A percentile compares a stretch with the other conserved stretches of the same genome.
Evolutionary conservation across 768 basidiomycete genomes (phyloP).

Genomic region (Macrocybe gigantea): DNA sequence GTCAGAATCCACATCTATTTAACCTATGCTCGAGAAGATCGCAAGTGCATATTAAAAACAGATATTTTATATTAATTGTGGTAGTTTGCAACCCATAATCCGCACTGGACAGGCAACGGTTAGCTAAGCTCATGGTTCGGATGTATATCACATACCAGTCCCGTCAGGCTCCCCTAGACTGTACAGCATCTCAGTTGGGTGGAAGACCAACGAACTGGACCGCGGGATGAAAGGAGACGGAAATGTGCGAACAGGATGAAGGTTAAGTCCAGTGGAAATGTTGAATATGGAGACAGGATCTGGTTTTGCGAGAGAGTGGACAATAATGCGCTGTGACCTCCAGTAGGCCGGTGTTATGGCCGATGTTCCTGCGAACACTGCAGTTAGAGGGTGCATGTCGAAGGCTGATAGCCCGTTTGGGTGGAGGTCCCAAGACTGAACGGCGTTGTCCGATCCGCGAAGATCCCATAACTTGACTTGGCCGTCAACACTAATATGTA

Average conservation of each 20-base stretch:
- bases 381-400: slow-evolving; percentile 78
- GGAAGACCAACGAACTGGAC: slow-evolving; percentile 66
- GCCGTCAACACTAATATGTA: slow-evolving; percentile 65
- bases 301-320: slow-evolving; percentile 48
- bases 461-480: slow-evolving; percentile 91
- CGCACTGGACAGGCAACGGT: slow-evolving; percentile 30
- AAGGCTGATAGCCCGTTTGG: slow-evolving; percentile 75
- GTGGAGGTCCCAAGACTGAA: slow-evolving; percentile 59
- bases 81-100: slow-evolving; percentile 53
- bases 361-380: slow-evolving; percentile 78
- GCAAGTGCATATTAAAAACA: too few relatives aligned
- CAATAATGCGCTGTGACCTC: slow-evolving; percentile 57
- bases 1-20: too few relatives aligned
- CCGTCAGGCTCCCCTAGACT: slow-evolving; percentile 73
- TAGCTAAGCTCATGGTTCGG: slow-evolving; percentile 1
- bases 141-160: slow-evolving; percentile 29
- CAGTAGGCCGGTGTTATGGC: slow-evolving; percentile 53
- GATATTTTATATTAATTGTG: slow-evolving; percentile 12
- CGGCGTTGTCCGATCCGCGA: slow-evolving; percentile 53
- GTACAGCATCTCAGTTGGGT: slow-evolving; percentile 83
- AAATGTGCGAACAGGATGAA: slow-evolving; percentile 47
- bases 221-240: slow-evolving; percentile 59
- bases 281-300: slow-evolving; percentile 37
- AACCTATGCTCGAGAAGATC: too few relatives aligned
- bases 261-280: slow-evolving; percentile 48